phyloP scores from a whole-genome alignment of 495 filamentous ascomycete genomes.

The Penicillium silybi region DNA sequence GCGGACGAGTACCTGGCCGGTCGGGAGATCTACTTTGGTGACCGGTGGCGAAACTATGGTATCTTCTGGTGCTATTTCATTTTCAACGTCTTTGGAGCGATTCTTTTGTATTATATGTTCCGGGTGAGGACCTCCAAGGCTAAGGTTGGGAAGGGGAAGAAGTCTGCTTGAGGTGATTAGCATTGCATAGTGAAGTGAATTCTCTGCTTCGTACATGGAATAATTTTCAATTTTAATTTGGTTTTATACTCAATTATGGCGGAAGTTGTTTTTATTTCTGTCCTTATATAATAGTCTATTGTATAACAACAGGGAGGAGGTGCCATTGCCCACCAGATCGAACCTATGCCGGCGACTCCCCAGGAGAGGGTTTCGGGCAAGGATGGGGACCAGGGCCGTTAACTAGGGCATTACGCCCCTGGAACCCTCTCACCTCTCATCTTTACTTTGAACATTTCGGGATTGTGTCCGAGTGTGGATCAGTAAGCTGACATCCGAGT shows the following conservation, averaged over 20 bases:
- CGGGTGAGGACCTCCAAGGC: conserved; percentile 42
- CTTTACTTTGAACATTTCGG: no score
- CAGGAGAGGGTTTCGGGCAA: no score
- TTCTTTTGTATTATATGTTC: conserved; percentile 65
- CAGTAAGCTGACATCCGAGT: no score
- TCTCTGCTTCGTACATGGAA: not conserved
- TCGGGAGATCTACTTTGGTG: conserved; percentile 43
- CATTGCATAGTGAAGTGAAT: not conserved
- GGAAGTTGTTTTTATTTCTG: no score
- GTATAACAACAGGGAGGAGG: no score
- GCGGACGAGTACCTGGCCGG: conserved; percentile 57
- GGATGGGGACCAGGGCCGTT: no score
- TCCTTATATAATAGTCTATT: no score
- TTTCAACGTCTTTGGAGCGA: conserved; percentile 62
- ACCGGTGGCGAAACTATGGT: conserved; percentile 67
- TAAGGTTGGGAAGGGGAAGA: conserved; percentile 8
- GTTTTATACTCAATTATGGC: not conserved
- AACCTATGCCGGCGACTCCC: no score
- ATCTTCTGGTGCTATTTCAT: conserved; percentile 57
- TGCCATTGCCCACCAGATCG: no score
- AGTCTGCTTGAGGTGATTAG: not conserved
- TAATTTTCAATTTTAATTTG: not conserved
- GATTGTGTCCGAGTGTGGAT: no score
- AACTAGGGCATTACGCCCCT: no score
- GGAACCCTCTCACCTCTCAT: no score